A percentile compares a stretch with the other conserved stretches of the same genome.
phyloP scores from a whole-genome alignment of 2,329 filamentous ascomycete genomes.

The Diaporthe sp. region DNA sequence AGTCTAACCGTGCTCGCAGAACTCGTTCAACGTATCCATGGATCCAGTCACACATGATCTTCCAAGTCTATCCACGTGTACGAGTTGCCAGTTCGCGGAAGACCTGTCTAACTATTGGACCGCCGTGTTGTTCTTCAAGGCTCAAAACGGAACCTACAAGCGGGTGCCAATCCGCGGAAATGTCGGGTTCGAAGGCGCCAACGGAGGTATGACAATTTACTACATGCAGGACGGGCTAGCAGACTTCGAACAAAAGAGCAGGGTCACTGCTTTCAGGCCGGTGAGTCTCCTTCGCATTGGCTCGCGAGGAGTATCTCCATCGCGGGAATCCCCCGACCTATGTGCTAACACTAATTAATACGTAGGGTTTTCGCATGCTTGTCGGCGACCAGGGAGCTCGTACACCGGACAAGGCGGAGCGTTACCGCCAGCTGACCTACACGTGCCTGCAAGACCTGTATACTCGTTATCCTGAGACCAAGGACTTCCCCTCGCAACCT shows the following conservation, averaged over 20 bases:
- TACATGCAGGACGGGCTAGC: slow-evolving; percentile 57
- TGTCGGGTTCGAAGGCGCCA: slow-evolving; percentile 44
- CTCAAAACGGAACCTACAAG: slow-evolving; percentile 46
- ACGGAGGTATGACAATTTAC: slow-evolving; percentile 58
- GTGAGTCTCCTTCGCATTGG: slow-evolving; percentile 39
- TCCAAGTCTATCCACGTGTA: slow-evolving; percentile 49
- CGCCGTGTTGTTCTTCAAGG: slow-evolving; percentile 46
- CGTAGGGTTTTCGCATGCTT: slow-evolving; percentile 58
- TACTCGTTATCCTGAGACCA: slow-evolving; percentile 56
- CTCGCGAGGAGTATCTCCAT: neutral
- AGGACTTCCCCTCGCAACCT: slow-evolving; percentile 54
- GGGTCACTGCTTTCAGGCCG: slow-evolving; percentile 55
- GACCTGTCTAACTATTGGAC: slow-evolving; percentile 53
- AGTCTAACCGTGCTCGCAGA: slow-evolving; percentile 4
- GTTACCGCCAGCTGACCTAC: slow-evolving; percentile 52
- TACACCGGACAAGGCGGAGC: slow-evolving; percentile 50
- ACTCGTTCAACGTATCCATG: slow-evolving; percentile 45
- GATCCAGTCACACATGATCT: slow-evolving; percentile 49
- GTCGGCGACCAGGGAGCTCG: slow-evolving; percentile 47
- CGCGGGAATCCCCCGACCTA: too few relatives aligned
- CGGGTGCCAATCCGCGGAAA: slow-evolving; percentile 47
- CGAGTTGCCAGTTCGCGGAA: slow-evolving; percentile 51
- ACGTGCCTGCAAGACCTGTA: slow-evolving; percentile 56
- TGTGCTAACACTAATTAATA: neutral
- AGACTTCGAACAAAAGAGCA: slow-evolving; percentile 54